Evolutionary conservation across 2,329 filamentous ascomycete genomes (phyloP).

Genomic region (Shiraia bambusicola): DNA sequence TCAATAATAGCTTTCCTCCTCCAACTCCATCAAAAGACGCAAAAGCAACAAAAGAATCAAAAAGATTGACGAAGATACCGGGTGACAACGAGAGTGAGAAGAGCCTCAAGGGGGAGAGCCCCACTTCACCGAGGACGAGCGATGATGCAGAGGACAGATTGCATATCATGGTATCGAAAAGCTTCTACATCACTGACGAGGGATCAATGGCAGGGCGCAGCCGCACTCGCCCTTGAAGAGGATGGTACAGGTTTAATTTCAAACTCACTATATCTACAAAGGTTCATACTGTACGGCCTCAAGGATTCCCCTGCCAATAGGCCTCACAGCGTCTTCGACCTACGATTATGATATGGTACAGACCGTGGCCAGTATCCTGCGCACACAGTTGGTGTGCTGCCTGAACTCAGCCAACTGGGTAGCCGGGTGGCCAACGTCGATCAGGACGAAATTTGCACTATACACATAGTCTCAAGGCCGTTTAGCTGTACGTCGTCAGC

Average conservation of each 20-base stretch:
- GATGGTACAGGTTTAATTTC: no score
- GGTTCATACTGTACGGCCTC: background rate
- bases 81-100: constrained; percentile 25
- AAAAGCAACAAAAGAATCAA: constrained; percentile 13
- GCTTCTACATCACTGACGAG: constrained; percentile 35
- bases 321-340: background rate
- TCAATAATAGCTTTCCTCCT: constrained; percentile 5
- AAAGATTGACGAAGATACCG: constrained; percentile 8
- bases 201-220: constrained; percentile 14
- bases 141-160: constrained; percentile 25
- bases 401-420: no score
- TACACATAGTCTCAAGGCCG: no score
- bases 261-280: background rate
- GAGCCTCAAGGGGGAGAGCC: constrained; percentile 23
- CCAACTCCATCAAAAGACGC: constrained; percentile 9
- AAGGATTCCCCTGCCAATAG: background rate
- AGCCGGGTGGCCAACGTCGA: no score
- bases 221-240: background rate
- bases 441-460: no score
- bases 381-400: no score
- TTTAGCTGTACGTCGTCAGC: constrained; percentile 6
- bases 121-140: constrained; percentile 1
- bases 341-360: background rate
- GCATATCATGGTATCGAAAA: constrained; percentile 35
- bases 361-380: background rate